These are phyloP conservation scores for Geosmithia flava DNA, from an alignment of 2,329 filamentous ascomycete genomes.

Conservation along the genomic window DNA sequence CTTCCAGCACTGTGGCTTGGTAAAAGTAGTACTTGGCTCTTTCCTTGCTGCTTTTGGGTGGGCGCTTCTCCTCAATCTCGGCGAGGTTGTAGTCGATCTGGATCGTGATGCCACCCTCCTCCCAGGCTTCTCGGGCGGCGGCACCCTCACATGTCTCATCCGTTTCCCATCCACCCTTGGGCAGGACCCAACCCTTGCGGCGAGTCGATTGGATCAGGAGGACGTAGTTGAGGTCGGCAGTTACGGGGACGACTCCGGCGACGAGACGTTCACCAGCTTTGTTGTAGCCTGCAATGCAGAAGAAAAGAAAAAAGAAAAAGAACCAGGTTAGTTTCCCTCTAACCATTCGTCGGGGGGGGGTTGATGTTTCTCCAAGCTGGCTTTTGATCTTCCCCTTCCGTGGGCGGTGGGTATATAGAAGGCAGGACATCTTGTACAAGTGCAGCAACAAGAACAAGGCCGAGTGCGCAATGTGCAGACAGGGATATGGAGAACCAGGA, in stretches of 20 bases:
- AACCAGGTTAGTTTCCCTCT: slow-evolving; percentile 1
- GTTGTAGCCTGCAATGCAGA: slow-evolving; percentile 61
- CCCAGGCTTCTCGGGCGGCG: slow-evolving; percentile 88
- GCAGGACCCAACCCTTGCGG: slow-evolving; percentile 88
- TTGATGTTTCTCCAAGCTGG: neutral
- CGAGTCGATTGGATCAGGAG: slow-evolving; percentile 88
- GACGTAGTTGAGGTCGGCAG: slow-evolving; percentile 74
- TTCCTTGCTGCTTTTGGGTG: slow-evolving; percentile 60
- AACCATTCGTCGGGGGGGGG: neutral
- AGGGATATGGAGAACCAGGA: neutral
- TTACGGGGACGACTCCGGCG: slow-evolving; percentile 85
- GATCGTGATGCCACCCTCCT: slow-evolving; percentile 88
- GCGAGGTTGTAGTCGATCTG: slow-evolving; percentile 77
- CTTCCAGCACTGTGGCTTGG: slow-evolving; percentile 76
- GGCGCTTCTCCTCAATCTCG: slow-evolving; percentile 70
- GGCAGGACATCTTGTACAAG: slow-evolving; percentile 2
- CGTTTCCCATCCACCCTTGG: slow-evolving; percentile 94
- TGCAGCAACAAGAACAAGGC: slow-evolving; percentile 2
- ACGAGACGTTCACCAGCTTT: slow-evolving; percentile 87
- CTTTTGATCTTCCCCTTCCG: neutral
- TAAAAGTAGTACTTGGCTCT: slow-evolving; percentile 64
- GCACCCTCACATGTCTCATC: slow-evolving; percentile 83
- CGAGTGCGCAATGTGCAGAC: neutral
- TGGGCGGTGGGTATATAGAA: neutral
- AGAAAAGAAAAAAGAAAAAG: neutral